Percentiles rank a stretch among this genome's conserved stretches.
Conservation (phyloP, 441 rosid genomes). For the Eugenia klotzschiana region DNA sequence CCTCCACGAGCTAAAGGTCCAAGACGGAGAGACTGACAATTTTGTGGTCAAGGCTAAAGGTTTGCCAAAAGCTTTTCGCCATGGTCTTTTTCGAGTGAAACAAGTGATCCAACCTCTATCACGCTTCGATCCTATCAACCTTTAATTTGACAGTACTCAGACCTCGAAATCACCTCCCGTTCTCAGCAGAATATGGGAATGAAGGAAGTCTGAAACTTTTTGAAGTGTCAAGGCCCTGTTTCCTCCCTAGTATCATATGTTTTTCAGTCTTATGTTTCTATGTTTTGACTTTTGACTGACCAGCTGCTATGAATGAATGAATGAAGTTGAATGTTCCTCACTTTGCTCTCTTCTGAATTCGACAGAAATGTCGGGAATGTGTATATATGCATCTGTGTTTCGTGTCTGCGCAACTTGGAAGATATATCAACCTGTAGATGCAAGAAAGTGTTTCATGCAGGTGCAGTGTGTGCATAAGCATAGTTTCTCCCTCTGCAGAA, state of each 20-base stretch:
- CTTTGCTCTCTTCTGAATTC: no score
- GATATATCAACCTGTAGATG: no score
- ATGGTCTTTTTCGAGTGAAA: neutral
- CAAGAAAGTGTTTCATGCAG: neutral
- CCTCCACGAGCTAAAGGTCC: neutral
- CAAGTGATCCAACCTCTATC: neutral
- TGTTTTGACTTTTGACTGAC: neutral
- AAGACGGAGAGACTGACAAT: neutral
- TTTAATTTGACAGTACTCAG: neutral
- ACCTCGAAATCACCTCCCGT: neutral
- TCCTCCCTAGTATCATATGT: neutral
- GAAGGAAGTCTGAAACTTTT: neutral
- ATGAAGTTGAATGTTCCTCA: neutral
- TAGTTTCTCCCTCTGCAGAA: neutral
- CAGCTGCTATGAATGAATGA: neutral
- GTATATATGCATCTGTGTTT: no score
- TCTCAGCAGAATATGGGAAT: neutral
- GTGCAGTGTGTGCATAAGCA: neutral
- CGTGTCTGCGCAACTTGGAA: no score
- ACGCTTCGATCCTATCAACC: neutral
- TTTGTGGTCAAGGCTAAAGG: neutral
- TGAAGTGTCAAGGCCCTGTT: neutral
- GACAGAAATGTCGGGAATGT: no score
- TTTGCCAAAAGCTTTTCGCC: neutral
- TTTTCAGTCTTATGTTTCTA: neutral